These are phyloP conservation scores for Elongisporangium undulatum DNA, from an alignment of 352 stramenopile species.

Conservation along the genomic window DNA sequence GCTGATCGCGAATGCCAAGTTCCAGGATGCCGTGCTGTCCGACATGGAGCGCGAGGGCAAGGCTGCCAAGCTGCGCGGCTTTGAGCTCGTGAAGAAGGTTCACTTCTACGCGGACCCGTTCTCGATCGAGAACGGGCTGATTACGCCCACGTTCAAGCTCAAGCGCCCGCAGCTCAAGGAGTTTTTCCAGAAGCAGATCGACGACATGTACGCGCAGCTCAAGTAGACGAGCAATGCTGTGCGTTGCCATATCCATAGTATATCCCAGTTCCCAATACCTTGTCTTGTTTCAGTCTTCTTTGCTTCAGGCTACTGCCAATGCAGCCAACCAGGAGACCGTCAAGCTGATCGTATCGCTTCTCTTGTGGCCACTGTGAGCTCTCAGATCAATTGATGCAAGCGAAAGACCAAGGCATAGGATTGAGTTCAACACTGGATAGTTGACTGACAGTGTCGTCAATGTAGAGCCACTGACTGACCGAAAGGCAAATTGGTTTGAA, in stretches of 20 bases:
- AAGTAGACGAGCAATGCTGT: constrained; percentile 13
- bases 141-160: constrained; percentile 94
- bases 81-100: constrained; percentile 85
- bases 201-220: constrained; percentile 41
- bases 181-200: constrained; percentile 46
- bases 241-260: neutral
- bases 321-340: no score
- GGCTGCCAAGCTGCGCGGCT: constrained; percentile 63
- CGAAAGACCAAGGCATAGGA: no score
- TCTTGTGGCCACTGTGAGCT: no score
- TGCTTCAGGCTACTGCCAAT: neutral
- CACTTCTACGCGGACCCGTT: constrained; percentile 78
- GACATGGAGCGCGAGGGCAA: constrained; percentile 30
- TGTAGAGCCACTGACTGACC: no score
- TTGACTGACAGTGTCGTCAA: no score
- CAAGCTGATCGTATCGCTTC: no score
- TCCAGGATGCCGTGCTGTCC: constrained; percentile 30
- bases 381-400: no score
- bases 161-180: constrained; percentile 58
- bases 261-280: neutral
- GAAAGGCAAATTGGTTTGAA: no score
- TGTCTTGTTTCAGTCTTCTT: neutral
- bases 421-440: no score
- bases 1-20: constrained; percentile 20
- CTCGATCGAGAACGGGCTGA: constrained; percentile 78